Conservation (phyloP, 2,329 filamentous ascomycete genomes). For the Fusarium siculi region DNA sequence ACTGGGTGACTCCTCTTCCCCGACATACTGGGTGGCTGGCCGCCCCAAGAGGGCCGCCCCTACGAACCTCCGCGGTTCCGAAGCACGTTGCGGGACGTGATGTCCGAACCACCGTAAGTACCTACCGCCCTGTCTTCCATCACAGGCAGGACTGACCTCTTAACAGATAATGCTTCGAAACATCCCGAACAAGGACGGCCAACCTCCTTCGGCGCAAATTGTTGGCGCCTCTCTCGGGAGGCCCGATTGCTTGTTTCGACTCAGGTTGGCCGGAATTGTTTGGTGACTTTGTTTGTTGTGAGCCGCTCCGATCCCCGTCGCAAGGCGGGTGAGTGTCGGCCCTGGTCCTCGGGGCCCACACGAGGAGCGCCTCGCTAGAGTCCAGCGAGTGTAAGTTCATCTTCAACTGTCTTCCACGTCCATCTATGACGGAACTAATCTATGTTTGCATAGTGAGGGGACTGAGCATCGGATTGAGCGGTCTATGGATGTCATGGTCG, state of each 20-base stretch:
- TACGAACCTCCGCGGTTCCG: background rate
- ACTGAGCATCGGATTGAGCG: too few species aligned
- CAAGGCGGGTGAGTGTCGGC: background rate
- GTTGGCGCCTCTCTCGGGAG: constrained; percentile 74
- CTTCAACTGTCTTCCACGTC: too few species aligned
- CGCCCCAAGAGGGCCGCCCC: background rate
- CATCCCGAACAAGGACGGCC: constrained; percentile 88
- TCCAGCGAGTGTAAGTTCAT: too few species aligned
- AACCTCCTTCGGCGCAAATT: constrained; percentile 78
- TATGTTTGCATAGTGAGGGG: too few species aligned
- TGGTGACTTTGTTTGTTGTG: background rate
- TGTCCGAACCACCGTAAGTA: constrained; percentile 76
- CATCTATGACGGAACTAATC: too few species aligned
- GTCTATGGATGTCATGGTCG: too few species aligned
- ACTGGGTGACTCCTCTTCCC: background rate
- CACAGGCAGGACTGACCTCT: background rate
- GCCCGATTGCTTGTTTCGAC: background rate
- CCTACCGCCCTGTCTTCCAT: background rate
- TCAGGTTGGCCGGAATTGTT: background rate
- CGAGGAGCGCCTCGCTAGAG: too few species aligned
- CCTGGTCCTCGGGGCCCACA: too few species aligned
- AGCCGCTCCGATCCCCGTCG: background rate
- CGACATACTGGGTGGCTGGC: background rate
- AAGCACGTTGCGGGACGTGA: constrained; percentile 65
- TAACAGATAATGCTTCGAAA: constrained; percentile 79